Base-by-base conservation (phyloP, 176 grass and related monocot species). In the Cymbopogon citratus region DNA sequence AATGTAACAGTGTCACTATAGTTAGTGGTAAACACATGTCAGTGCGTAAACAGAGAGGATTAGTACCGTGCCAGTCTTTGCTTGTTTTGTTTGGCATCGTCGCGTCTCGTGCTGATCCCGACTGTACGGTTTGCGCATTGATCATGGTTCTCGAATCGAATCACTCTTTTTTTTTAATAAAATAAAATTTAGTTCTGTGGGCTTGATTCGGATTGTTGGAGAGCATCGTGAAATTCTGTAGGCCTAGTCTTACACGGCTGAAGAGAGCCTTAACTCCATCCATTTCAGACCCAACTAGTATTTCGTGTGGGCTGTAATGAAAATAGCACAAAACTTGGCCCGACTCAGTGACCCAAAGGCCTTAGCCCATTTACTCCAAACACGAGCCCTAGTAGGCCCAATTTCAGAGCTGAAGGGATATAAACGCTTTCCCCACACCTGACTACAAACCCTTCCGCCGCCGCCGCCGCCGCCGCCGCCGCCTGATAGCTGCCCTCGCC, bases 371-470 rank as follows among this genome's bases (percentile, higher is more conserved):
- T 63, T 13, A 14, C 29, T 64, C 5, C 5, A 18, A 28, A 27
- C 12, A 24, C 13, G 29, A 67, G 25, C 51, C 56, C 56, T 59
- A 59, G 56, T 59, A 59, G 56, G 56, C 56, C 1, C 66, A 23
- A 45, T 25, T 56, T 13, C 21, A 25, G 16, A 11, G 23, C 33
- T 0, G 24, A 67, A 60, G 64, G 36, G 19, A 35, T 85, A 85
- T 69, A 85, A 81, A 48, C 73, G 21, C 44, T 35, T 40, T 26
- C 49, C 3, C 52, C 15, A 28, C 57, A 66, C 21, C 33, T 1
- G 14, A 11, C 19, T 28, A 48, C 73, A 73, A 73, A 81, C 78
- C 72, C 73, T 70, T 61, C 13, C 59, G 16, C 71, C 63, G 66
- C 60, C 67, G 79, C n/a, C n/a, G n/a, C 13, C 59, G 16, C 71